Percentiles rank a stretch among this genome's conserved stretches.
phyloP scores from a whole-genome alignment of 192 early-diverging fungal species.

The Endogone sp. region DNA sequence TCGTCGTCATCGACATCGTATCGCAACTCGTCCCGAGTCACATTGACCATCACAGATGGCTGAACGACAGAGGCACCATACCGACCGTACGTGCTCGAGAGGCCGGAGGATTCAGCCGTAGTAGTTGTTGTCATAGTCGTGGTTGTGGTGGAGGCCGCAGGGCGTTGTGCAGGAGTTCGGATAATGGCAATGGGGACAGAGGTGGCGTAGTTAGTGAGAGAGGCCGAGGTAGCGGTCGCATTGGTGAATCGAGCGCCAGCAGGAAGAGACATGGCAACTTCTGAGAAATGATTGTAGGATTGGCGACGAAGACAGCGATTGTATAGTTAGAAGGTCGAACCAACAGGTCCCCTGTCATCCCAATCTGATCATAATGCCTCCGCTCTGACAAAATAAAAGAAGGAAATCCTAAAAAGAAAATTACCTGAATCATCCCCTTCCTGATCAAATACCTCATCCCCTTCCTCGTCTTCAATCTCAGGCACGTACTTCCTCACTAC shows the following conservation, averaged over 20 bases:
- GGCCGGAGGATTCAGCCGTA: background rate
- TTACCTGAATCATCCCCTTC: background rate
- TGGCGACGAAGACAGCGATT: background rate
- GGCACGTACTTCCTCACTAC: background rate
- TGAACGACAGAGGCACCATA: background rate
- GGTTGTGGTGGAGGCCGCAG: background rate
- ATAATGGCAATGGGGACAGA: conserved; percentile 11
- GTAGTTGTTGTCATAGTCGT: background rate
- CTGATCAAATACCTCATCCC: background rate
- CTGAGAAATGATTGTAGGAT: no score
- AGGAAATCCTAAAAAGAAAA: background rate
- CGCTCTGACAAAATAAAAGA: background rate
- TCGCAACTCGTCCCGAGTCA: background rate
- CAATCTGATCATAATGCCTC: no score
- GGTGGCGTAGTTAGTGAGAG: conserved; percentile 6
- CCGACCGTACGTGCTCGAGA: background rate
- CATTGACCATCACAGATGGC: background rate
- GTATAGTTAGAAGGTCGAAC: background rate
- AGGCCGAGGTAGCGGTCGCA: background rate
- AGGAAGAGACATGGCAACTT: background rate
- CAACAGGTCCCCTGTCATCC: no score
- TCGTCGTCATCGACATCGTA: conserved; percentile 8
- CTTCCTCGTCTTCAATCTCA: background rate
- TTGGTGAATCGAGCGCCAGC: background rate
- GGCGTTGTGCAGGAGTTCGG: background rate